Evolutionary conservation across 768 basidiomycete genomes (phyloP).

Genomic region (Amyloporia xantha): DNA sequence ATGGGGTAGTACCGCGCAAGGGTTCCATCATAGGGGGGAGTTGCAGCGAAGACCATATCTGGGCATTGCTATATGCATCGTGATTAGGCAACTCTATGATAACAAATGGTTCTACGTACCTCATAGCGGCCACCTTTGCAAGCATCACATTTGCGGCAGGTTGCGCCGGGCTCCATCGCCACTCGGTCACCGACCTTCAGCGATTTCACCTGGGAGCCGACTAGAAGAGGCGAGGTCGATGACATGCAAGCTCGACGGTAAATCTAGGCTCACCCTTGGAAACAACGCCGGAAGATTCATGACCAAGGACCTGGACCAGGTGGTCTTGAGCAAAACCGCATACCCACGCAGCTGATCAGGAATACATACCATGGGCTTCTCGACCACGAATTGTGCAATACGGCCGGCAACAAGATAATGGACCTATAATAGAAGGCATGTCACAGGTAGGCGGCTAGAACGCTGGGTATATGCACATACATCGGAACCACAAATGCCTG

Average conservation of each 20-base stretch:
- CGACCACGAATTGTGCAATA: slow-evolving; percentile 75
- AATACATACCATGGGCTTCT: slow-evolving; percentile 74
- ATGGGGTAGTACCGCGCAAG: slow-evolving; percentile 81
- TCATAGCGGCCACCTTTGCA: slow-evolving; percentile 85
- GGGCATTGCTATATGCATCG: slow-evolving; percentile 61
- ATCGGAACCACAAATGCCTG: slow-evolving; percentile 91
- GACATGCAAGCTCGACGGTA: no score
- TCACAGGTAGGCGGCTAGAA: no score
- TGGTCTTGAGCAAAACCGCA: no score
- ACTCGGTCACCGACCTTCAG: slow-evolving; percentile 82
- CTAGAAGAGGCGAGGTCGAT: slow-evolving; percentile 30
- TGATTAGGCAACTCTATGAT: background rate
- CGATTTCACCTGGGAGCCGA: slow-evolving; percentile 69
- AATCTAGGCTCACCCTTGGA: no score
- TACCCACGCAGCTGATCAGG: no score
- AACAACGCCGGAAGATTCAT: slow-evolving; percentile 85
- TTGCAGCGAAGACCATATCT: slow-evolving; percentile 84
- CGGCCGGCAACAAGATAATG: slow-evolving; percentile 76
- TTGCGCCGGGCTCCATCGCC: slow-evolving; percentile 86
- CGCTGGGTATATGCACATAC: slow-evolving; percentile 38
- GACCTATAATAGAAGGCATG: slow-evolving; percentile 40
- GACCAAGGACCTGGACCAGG: slow-evolving; percentile 95
- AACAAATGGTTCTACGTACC: slow-evolving; percentile 31
- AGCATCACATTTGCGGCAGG: slow-evolving; percentile 75
- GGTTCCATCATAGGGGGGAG: slow-evolving; percentile 91